Evolutionary conservation across 2,329 filamentous ascomycete species (phyloP), one percentile per base, ranked within the genome.

Genomic region (Fusarium fujikuroi): DNA sequence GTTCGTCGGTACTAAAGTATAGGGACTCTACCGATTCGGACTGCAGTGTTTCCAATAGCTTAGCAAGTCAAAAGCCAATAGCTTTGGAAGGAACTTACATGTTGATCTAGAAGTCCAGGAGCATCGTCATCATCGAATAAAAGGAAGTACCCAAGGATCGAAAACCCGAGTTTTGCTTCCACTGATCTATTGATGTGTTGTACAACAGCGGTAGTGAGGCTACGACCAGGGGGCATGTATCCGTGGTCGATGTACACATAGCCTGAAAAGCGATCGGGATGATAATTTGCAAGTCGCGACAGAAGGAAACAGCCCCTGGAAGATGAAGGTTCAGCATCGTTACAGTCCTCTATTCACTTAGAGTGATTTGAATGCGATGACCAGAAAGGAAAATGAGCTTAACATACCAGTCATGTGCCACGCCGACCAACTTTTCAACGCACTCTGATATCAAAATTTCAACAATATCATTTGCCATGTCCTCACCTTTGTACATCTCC

Each of bases 341-440:
- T 7, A 30, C 2, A 30, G 0, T 30, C 2, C 1, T 30, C 14
- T 12, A 0, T 2, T 2, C 14, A 6, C 12, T 6, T 2, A 11
- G 46, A 49, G 6, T 14, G 1, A 0, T 14, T 49, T n/a, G 4
- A 4, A 10, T 0, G 1, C 8, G 4, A n/a, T 2, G 2, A 1
- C 7, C 14, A 49, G 9, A 16, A 9, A n/a, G 3, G 19, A 0
- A 10, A 30, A 12, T 1, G 14, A 30, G 2, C 28, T n/a, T 9
- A 6, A n/a, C 46, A 18, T 49, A 49, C 46, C 46, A 49, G 3
- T 49, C 46, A 30, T 49, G 46, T 30, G 46, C 46, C 4, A 49
- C 46, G 19, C 46, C 46, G 0, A 49, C 28, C 2, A 30, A 2
- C 3, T 0, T 30, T n/a, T 0, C 21, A 16, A 49, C 21, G 19